Evolutionary conservation across 2,329 filamentous ascomycete species (phyloP), one percentile per base, ranked within the genome.

Genomic region (Ophiostoma perfectum): DNA sequence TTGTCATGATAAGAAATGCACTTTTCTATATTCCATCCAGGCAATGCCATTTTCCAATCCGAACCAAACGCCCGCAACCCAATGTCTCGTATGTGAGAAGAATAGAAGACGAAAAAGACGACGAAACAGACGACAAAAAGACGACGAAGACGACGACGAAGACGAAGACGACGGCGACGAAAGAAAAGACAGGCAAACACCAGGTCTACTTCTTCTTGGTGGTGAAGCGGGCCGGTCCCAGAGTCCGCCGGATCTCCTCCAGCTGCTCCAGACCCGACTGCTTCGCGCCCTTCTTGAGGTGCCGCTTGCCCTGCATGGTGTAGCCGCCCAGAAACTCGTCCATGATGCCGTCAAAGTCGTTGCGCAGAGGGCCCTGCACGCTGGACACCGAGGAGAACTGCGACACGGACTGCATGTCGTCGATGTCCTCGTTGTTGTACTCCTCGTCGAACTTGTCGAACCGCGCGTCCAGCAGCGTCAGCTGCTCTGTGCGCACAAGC

Each of bases 381-480:
- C 86, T 89, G 1, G 89, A 92, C 67, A 84, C 83, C 4, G 84
- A 83, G 11, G 87, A 88, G 63, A 87, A 80, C 5, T 82, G 86
- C 11, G 87, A 88, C 74, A 88, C 81, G 3, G 86, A 87, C 8
- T 77, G 81, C 75, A 81, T 80, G 67, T 83, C 81, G 69, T 83
- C 82, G 83, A 49, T 81, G 47, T 78, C 74, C 55, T 82, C 81
- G 38, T 81, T 81, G 49, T 82, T 82, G 72, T 86, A 97, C 71
- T 90, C 83, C 77, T 94, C 90, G 78, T 97, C 92, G 27, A 98
- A 86, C 78, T 86, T 91, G 77, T 99, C 95, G 77, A 98, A 99
- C 39, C 95, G 87, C 64, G 90, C 90, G 76, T 99, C 96, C 6
- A 99, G 83, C 0, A 96, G 84, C 0, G 88, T 88, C 70, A 96